Percentiles rank a stretch among this genome's conserved stretches.
These are phyloP conservation scores for Ramularia endophylla DNA, from an alignment of 2,329 filamentous ascomycete species.

Conservation along the genomic window DNA sequence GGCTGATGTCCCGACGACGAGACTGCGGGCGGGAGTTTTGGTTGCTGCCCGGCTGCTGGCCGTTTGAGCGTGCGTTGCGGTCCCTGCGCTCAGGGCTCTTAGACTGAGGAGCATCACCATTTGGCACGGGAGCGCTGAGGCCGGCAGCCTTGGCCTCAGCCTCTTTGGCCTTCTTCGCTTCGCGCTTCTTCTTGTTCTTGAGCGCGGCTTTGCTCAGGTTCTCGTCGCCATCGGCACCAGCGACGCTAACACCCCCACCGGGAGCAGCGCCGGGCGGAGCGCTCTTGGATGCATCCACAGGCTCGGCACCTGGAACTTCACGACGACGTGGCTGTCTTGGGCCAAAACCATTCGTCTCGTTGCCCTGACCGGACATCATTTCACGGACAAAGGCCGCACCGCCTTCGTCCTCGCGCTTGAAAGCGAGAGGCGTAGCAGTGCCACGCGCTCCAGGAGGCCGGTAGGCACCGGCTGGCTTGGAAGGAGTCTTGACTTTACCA, in stretches of 20 bases:
- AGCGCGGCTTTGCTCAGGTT: slow-evolving; percentile 74
- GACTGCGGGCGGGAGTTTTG: slow-evolving; percentile 26
- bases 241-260: slow-evolving; percentile 59
- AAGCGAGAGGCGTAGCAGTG: slow-evolving; percentile 80
- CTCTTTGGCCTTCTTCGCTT: slow-evolving; percentile 86
- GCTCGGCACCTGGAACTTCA: slow-evolving; percentile 80
- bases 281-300: slow-evolving; percentile 43
- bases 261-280: slow-evolving; percentile 64
- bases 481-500: slow-evolving; percentile 83
- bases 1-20: slow-evolving; percentile 21
- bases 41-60: slow-evolving; percentile 15
- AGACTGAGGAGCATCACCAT: slow-evolving; percentile 31
- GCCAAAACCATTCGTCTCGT: slow-evolving; percentile 69
- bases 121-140: slow-evolving; percentile 39
- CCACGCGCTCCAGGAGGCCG: slow-evolving; percentile 90
- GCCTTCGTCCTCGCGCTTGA: slow-evolving; percentile 96
- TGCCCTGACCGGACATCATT: slow-evolving; percentile 51
- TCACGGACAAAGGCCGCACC: slow-evolving; percentile 83
- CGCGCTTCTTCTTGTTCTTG: slow-evolving; percentile 99
- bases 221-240: slow-evolving; percentile 59
- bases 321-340: slow-evolving; percentile 57
- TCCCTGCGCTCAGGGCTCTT: slow-evolving; percentile 13
- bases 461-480: slow-evolving; percentile 95
- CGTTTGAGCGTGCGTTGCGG: slow-evolving; percentile 27
- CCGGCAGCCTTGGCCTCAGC: slow-evolving; percentile 56